These are phyloP conservation scores for Vicia sativa DNA, from an alignment of 306 rosid genomes.

Conservation along the genomic window DNA sequence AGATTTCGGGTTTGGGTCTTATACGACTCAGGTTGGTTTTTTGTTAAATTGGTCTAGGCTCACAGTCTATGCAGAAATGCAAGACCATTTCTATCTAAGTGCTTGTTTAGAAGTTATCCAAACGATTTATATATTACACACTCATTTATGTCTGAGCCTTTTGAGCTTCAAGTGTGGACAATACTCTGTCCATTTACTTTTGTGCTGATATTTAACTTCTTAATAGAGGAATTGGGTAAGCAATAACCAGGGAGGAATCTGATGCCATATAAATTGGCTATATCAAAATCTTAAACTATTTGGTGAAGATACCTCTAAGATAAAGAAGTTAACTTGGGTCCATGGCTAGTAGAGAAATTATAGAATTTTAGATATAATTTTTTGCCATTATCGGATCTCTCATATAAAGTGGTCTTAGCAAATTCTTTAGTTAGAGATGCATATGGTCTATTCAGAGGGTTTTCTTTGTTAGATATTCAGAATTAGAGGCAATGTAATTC, in stretches of 20 bases:
- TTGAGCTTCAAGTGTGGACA: background rate
- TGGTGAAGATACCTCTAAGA: slow-evolving; percentile 6
- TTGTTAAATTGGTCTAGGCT: no score
- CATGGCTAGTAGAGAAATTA: background rate
- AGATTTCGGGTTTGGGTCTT: no score
- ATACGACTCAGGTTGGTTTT: no score
- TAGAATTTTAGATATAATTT: background rate
- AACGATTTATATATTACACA: background rate
- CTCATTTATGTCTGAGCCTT: background rate
- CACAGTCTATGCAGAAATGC: background rate
- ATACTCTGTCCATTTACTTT: background rate
- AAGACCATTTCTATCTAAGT: background rate
- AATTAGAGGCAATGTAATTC: no score
- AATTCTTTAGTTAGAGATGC: no score
- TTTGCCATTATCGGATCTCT: background rate
- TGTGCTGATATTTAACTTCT: background rate
- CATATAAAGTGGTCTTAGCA: no score
- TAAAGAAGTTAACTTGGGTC: slow-evolving; percentile 5
- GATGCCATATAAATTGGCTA: background rate
- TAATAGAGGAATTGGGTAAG: background rate
- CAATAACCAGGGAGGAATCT: background rate
- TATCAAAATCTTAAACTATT: slow-evolving; percentile 1
- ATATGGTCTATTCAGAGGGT: no score
- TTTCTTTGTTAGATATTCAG: no score
- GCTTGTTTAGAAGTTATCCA: background rate